Percentiles rank a stretch among this genome's conserved stretches.
Conservation (phyloP, 78 protist genomes). For the Dictyostelium citrinum region DNA sequence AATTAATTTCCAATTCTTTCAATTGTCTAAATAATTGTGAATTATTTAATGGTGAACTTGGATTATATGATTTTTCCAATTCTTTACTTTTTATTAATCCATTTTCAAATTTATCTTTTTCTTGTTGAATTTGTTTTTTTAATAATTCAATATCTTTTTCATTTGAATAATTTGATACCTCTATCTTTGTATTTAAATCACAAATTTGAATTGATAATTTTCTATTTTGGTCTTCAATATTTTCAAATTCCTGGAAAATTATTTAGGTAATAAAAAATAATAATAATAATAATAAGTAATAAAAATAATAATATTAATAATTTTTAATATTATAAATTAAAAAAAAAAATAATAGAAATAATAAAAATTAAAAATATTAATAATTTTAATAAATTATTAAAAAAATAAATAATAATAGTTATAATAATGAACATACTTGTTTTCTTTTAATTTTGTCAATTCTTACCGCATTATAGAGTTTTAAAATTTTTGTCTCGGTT, state of each 20-base stretch:
- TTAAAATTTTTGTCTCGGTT: background rate
- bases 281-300: too few species aligned
- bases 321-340: too few species aligned
- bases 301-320: too few species aligned
- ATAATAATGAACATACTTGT: background rate
- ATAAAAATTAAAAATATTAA: too few species aligned
- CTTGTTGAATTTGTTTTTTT: background rate
- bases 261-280: background rate
- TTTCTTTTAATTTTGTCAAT: slow-evolving; percentile 33
- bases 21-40: background rate
- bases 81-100: background rate
- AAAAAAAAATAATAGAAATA: too few species aligned
- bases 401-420: too few species aligned
- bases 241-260: background rate
- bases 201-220: background rate
- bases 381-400: too few species aligned
- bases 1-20: background rate
- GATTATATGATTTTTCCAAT: background rate
- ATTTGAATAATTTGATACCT: background rate
- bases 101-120: background rate
- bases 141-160: background rate
- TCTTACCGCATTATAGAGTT: slow-evolving; percentile 2
- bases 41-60: background rate
- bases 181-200: background rate
- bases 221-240: background rate